A percentile compares a stretch with the other conserved stretches of the same genome.
Conservation (phyloP, 371 early-diverging fungal genomes). For the Mucor piriformis region DNA sequence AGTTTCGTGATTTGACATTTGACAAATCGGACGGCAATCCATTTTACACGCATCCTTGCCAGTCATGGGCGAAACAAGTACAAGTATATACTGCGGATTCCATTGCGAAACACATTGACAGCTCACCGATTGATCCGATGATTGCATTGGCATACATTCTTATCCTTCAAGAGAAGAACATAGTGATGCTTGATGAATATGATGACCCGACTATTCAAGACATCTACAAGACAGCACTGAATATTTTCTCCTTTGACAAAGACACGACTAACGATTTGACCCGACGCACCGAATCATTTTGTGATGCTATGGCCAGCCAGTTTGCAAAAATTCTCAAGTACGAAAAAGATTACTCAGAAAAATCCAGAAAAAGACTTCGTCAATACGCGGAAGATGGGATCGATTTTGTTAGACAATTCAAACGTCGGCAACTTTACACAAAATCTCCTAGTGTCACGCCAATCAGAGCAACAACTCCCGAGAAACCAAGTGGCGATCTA, state of each 20-base stretch:
- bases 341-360: conserved; percentile 6
- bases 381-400: conserved; percentile 14
- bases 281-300: not conserved
- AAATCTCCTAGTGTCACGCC: conserved; percentile 5
- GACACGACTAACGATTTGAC: not conserved
- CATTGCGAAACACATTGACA: too few relatives aligned
- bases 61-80: too few relatives aligned
- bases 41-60: too few relatives aligned
- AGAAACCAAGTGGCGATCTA: conserved; percentile 6
- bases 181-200: not conserved
- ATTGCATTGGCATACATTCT: too few relatives aligned
- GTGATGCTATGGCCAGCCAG: conserved; percentile 8
- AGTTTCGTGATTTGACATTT: too few relatives aligned
- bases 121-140: too few relatives aligned
- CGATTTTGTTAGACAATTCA: not conserved
- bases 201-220: conserved; percentile 5
- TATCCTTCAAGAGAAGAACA: too few relatives aligned
- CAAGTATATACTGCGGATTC: too few relatives aligned
- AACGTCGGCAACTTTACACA: not conserved
- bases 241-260: conserved; percentile 10
- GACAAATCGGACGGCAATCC: too few relatives aligned
- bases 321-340: conserved; percentile 13
- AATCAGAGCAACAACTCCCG: not conserved
- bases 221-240: conserved; percentile 9
- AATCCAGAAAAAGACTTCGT: conserved; percentile 10